Percentiles rank a stretch among this genome's conserved stretches.
Evolutionary conservation across 2,329 filamentous ascomycete species (phyloP).

Genomic region (Aspergillus hiratsukae): DNA sequence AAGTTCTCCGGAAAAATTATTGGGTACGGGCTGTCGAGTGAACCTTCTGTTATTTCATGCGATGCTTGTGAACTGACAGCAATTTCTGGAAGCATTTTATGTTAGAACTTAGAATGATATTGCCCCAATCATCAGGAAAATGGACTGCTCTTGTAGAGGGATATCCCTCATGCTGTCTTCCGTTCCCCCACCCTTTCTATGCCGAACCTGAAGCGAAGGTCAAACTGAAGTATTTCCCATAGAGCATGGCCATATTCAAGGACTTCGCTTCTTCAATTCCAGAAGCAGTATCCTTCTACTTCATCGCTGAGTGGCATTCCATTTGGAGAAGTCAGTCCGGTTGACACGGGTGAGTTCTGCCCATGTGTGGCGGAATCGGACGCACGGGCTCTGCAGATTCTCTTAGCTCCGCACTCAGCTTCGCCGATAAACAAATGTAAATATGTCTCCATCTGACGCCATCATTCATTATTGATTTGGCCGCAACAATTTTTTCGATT

Average conservation of each 20-base stretch:
- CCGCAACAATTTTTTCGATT: neutral
- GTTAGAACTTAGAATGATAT: neutral
- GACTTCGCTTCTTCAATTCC: neutral
- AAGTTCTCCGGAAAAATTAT: neutral
- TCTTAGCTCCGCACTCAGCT: neutral
- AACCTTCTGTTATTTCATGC: too few relatives aligned
- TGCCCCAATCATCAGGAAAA: neutral
- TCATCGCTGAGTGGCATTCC: too few relatives aligned
- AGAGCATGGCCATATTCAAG: neutral
- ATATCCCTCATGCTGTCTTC: neutral
- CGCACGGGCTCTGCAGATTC: neutral
- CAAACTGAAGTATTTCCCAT: neutral
- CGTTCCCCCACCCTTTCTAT: too few relatives aligned
- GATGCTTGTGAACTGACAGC: neutral
- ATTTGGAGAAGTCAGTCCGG: too few relatives aligned
- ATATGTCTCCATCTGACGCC: neutral
- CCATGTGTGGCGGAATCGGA: neutral
- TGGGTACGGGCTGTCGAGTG: too few relatives aligned
- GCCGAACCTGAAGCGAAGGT: too few relatives aligned
- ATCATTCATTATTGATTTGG: neutral
- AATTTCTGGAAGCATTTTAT: neutral
- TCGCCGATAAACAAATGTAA: neutral
- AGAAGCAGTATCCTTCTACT: neutral
- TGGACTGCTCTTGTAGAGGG: neutral
- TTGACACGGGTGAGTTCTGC: neutral